Conservation (phyloP, 305 asterid genomes). For the Euphrasia arctica region DNA sequence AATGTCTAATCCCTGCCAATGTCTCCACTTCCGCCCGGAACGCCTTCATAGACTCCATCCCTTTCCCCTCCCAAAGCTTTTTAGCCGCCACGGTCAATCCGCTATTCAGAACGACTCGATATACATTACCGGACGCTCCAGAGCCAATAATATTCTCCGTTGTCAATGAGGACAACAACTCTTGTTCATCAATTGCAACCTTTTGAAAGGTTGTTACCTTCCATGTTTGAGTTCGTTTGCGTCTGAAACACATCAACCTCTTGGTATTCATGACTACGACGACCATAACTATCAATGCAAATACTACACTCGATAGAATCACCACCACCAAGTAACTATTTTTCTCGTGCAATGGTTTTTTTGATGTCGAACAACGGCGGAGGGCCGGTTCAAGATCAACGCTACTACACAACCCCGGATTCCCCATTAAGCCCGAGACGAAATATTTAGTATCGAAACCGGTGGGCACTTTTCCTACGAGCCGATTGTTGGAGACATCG, state of each 20-base stretch:
- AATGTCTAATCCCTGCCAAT: too few relatives aligned
- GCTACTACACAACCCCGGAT: slow-evolving; percentile 59
- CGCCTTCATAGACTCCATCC: too few relatives aligned
- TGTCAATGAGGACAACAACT: too few relatives aligned
- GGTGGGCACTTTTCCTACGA: slow-evolving; percentile 63
- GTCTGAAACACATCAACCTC: slow-evolving; percentile 28
- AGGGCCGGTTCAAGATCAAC: slow-evolving; percentile 24
- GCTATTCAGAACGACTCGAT: too few relatives aligned
- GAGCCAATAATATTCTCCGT: too few relatives aligned
- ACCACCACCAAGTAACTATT: slow-evolving; percentile 36
- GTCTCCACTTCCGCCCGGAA: too few relatives aligned
- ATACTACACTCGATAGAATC: slow-evolving; percentile 14
- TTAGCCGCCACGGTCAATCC: too few relatives aligned
- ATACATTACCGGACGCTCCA: too few relatives aligned
- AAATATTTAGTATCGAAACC: slow-evolving; percentile 32
- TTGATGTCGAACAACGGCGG: slow-evolving; percentile 48
- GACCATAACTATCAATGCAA: slow-evolving; percentile 39
- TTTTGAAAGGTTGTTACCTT: slow-evolving; percentile 24
- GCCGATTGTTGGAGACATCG: slow-evolving; percentile 67
- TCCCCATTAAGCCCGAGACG: slow-evolving; percentile 49
- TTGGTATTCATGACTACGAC: too few relatives aligned
- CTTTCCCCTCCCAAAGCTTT: slow-evolving; percentile 23
- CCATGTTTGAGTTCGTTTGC: too few relatives aligned
- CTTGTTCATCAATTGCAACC: too few relatives aligned
- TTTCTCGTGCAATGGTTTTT: slow-evolving; percentile 33